Evolutionary conservation across 1,139 yeast genomes (phyloP), one percentile per base, ranked within the genome.

Genomic region (Taphrina deformans): DNA sequence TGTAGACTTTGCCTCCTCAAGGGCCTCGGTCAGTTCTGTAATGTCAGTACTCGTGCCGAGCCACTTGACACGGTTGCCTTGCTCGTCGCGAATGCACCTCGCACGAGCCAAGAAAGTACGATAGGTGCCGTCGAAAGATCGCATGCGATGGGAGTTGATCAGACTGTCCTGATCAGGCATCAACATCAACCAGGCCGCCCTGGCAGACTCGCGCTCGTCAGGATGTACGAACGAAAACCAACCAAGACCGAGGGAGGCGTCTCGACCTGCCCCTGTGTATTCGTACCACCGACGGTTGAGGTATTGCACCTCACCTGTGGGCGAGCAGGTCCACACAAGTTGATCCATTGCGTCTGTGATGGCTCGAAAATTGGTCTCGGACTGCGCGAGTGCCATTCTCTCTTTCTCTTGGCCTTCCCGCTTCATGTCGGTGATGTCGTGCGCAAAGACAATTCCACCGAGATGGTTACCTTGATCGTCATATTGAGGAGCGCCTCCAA

Each of bases 31-130:
- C 33, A 56, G 23, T 9, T 56, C 56, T n/a, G 88, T 87, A 75
- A 75, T 72, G 67, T 75, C 77, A 72, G 74, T 74, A 72, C 73
- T 70, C 5, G 77, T 74, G 27, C 76, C 75, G 60, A 75, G 71
- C 77, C 77, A 75, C 55, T 73, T 75, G 6, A 73, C 72, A 16
- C 73, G 71, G 1, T 71, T 68, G n/a, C 77, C 76, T 62, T 70
- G 70, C 29, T 72, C 73, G 61, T 73, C 74, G 10, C 75, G 70
- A 48, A 75, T 66, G 4, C 77, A 77, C 0, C 73, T 75, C 3
- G 74, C 73, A 3, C 77, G 70, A 65, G 73, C 70, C 46, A 72
- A 68, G 31, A 75, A 73, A 18, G 71, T 71, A 29, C 76, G 66
- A 55, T 73, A 75, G 9, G 69, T 64, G 3, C 75, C 76, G 65